Conservation (phyloP, 306 rosid species). For the Malus asiatica region DNA sequence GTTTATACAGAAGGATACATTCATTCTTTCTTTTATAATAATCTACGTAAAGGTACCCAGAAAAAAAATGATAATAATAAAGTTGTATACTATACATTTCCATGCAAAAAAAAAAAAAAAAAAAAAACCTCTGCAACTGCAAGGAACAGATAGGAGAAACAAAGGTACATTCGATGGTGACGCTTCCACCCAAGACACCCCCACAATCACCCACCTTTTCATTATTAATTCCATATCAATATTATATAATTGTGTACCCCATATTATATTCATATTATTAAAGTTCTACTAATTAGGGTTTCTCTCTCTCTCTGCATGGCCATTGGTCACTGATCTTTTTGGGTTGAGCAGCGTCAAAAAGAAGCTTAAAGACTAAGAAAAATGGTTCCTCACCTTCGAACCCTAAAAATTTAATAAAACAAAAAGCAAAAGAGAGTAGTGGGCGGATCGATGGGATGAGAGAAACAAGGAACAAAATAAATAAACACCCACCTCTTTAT, state of each 20-base stretch:
- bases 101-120: conserved; percentile 26
- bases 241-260: conserved; percentile 1
- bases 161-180: conserved; percentile 64
- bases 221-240: conserved; percentile 26
- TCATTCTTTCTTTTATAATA: neutral
- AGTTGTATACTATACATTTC: neutral
- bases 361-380: conserved; percentile 46
- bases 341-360: conserved; percentile 19
- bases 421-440: conserved; percentile 26
- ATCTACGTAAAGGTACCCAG: neutral
- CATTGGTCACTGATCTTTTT: conserved; percentile 18
- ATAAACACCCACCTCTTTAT: conserved; percentile 47
- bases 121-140: conserved; percentile 11
- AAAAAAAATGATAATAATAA: neutral
- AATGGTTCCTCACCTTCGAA: conserved; percentile 26
- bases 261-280: neutral
- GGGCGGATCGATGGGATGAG: neutral
- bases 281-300: conserved; percentile 26
- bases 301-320: conserved; percentile 31
- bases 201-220: conserved; percentile 50
- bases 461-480: conserved; percentile 28
- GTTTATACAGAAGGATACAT: neutral
- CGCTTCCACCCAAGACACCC: conserved; percentile 69
- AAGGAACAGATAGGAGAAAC: conserved; percentile 38
- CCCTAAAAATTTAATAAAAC: conserved; percentile 34